A percentile compares a stretch with the other conserved stretches of the same genome.
phyloP scores from a whole-genome alignment of 306 rosid species.

The Castanospermum australe region DNA sequence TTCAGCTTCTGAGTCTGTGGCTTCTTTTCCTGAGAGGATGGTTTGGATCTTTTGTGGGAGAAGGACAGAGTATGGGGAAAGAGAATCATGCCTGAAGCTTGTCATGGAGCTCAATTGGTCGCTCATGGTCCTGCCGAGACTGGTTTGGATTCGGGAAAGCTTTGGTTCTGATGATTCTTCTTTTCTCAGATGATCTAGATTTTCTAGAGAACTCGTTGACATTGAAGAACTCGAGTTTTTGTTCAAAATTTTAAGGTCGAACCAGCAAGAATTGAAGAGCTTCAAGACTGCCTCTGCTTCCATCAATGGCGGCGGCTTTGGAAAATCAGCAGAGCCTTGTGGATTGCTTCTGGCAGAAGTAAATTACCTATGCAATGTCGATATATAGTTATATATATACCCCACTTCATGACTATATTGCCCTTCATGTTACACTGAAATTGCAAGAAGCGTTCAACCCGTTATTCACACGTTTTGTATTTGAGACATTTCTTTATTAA shows the following conservation, averaged over 20 bases:
- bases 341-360: not conserved
- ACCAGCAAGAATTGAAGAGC: constrained; percentile 66
- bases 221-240: not conserved
- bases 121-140: constrained; percentile 60
- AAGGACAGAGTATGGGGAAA: constrained; percentile 60
- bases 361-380: not conserved
- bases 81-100: constrained; percentile 42
- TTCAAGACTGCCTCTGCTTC: constrained; percentile 44
- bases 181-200: constrained; percentile 23
- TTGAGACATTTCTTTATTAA: not conserved
- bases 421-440: constrained; percentile 31
- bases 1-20: constrained; percentile 28
- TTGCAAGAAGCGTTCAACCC: constrained; percentile 1
- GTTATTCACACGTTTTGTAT: constrained; percentile 48
- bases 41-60: constrained; percentile 48
- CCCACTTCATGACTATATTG: constrained; percentile 24
- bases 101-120: constrained; percentile 52
- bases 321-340: not conserved
- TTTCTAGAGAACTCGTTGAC: constrained; percentile 24
- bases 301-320: constrained; percentile 58
- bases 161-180: constrained; percentile 32
- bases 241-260: constrained; percentile 40
- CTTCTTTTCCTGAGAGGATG: constrained; percentile 57
- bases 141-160: constrained; percentile 36
- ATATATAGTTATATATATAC: constrained; percentile 1